Conservation (phyloP, 352 stramenopile genomes). For the Phytophthora sp. region DNA sequence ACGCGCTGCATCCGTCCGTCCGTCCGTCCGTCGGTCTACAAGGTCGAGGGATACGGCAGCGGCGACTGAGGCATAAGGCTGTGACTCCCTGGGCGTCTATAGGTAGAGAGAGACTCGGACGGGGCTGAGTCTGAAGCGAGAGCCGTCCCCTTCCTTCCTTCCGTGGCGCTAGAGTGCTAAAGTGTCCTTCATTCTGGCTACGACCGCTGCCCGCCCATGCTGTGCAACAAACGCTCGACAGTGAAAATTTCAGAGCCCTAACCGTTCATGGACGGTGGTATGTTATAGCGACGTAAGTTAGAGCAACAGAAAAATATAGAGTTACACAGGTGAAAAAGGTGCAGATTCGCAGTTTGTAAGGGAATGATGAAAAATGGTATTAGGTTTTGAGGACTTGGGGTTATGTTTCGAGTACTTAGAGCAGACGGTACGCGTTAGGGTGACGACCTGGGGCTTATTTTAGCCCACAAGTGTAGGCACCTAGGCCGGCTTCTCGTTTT, state of each 20-base stretch:
- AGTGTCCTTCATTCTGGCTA: constrained; percentile 27
- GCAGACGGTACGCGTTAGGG: constrained; percentile 5
- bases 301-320: not conserved
- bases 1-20: constrained; percentile 39
- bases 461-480: constrained; percentile 24
- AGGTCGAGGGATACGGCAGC: constrained; percentile 8
- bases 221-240: constrained; percentile 38
- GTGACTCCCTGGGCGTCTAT: not conserved
- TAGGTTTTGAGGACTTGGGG: not conserved
- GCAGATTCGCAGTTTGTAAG: not conserved
- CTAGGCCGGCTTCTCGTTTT: constrained; percentile 10
- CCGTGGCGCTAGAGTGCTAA: constrained; percentile 19
- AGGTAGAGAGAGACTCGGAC: constrained; percentile 1
- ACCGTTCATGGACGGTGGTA: constrained; percentile 28
- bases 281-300: not conserved
- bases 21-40: constrained; percentile 6
- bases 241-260: constrained; percentile 83
- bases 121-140: not conserved
- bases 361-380: not conserved
- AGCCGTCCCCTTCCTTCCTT: too few species aligned
- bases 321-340: not conserved
- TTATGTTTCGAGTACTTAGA: too few species aligned
- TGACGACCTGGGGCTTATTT: too few species aligned
- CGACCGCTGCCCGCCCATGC: constrained; percentile 23
- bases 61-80: constrained; percentile 33